phyloP scores from a whole-genome alignment of 495 filamentous ascomycete genomes.

The Opeltia flavorubescens region DNA sequence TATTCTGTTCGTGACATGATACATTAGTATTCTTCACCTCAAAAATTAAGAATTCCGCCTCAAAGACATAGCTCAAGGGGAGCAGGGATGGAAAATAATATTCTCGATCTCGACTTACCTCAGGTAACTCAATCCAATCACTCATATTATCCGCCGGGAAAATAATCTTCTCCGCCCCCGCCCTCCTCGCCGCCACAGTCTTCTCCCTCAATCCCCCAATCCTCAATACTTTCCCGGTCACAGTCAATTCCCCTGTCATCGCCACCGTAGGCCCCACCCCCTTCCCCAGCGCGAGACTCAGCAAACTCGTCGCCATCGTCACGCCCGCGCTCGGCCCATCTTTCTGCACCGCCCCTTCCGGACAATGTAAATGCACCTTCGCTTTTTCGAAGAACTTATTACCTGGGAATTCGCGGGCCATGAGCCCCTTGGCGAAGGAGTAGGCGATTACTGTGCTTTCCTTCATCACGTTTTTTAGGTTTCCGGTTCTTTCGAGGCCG shows the following conservation, averaged over 20 bases:
- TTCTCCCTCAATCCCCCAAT: slow-evolving; percentile 97
- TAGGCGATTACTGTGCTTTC: slow-evolving; percentile 91
- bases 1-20: slow-evolving; percentile 53
- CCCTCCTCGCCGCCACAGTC: slow-evolving; percentile 90
- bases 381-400: slow-evolving; percentile 97
- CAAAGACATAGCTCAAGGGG: background rate
- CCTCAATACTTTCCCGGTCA: slow-evolving; percentile 91
- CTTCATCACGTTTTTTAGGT: slow-evolving; percentile 95
- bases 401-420: slow-evolving; percentile 70
- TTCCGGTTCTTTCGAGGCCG: slow-evolving; percentile 79
- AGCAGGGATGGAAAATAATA: slow-evolving; percentile 14
- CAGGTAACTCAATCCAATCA: slow-evolving; percentile 95
- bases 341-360: slow-evolving; percentile 92
- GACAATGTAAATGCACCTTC: slow-evolving; percentile 88
- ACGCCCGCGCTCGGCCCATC: slow-evolving; percentile 87
- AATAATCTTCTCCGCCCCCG: slow-evolving; percentile 87
- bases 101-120: too few relatives aligned
- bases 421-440: slow-evolving; percentile 80
- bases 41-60: slow-evolving; percentile 1
- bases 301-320: slow-evolving; percentile 87
- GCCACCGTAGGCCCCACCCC: slow-evolving; percentile 75
- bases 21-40: slow-evolving; percentile 14
- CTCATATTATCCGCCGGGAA: slow-evolving; percentile 90
- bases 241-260: slow-evolving; percentile 97
- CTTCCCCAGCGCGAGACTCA: slow-evolving; percentile 68